Percentiles rank a stretch among this genome's conserved stretches.
These are phyloP conservation scores for Nicotiana paniculata DNA, from an alignment of 257 asterid genomes.

Conservation along the genomic window DNA sequence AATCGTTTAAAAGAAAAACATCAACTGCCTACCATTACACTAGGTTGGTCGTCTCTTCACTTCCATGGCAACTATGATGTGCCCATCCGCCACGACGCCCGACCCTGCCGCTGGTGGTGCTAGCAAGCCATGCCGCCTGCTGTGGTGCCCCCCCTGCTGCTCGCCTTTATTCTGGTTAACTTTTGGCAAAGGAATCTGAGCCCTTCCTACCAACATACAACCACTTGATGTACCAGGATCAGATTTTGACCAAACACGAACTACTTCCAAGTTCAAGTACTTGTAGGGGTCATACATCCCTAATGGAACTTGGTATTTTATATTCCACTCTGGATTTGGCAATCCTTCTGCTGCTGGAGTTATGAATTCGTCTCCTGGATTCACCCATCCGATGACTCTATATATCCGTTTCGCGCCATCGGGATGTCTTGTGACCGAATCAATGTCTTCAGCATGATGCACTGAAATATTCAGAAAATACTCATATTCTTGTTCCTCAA, in stretches of 20 bases:
- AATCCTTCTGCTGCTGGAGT: not conserved
- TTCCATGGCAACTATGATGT: no score
- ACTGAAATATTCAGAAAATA: not conserved
- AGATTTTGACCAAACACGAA: not conserved
- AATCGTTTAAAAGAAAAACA: no score
- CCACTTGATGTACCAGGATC: no score
- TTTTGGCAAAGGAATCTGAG: no score
- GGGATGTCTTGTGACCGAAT: not conserved
- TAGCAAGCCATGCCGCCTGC: no score
- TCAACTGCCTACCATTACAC: no score
- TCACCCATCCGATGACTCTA: not conserved
- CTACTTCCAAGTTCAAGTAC: constrained; percentile 1
- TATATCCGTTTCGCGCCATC: not conserved
- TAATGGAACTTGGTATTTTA: not conserved
- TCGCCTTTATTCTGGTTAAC: no score
- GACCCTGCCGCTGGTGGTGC: no score
- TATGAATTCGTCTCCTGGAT: not conserved
- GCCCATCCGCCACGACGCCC: no score
- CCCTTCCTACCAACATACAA: no score
- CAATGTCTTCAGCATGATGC: not conserved
- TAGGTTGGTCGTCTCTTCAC: no score
- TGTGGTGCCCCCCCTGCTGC: no score
- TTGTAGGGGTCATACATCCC: not conserved
- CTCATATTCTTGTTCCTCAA: not conserved
- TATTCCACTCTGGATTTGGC: not conserved